These are phyloP conservation scores for Puccinia coronata DNA, from an alignment of 1,284 basidiomycete genomes.

Conservation along the genomic window DNA sequence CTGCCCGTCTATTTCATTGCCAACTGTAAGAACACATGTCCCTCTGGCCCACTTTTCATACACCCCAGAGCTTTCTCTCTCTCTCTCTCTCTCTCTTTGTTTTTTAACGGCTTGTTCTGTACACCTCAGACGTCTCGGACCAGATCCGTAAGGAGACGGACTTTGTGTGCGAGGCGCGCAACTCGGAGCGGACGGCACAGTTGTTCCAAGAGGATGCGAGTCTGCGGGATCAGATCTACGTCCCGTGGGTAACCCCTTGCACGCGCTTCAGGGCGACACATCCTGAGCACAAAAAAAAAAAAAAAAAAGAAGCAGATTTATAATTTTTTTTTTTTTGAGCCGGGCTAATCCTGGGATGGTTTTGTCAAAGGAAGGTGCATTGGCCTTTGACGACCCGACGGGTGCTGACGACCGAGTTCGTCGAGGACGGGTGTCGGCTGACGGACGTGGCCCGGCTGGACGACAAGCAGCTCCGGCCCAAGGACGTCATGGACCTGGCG, in stretches of 20 bases:
- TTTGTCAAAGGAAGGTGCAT: slow-evolving; percentile 21
- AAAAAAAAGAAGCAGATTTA: too few species aligned
- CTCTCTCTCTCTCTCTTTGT: background rate
- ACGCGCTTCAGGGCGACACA: too few species aligned
- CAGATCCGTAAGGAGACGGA: slow-evolving; percentile 80
- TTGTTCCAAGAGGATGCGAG: slow-evolving; percentile 69
- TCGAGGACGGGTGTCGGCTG: slow-evolving; percentile 16
- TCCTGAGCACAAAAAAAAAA: too few species aligned
- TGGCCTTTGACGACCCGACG: slow-evolving; percentile 30
- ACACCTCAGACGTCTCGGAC: slow-evolving; percentile 70
- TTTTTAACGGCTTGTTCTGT: too few species aligned
- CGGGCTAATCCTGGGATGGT: background rate
- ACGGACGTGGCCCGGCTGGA: slow-evolving; percentile 56
- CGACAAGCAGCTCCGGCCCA: slow-evolving; percentile 61
- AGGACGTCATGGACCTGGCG: slow-evolving; percentile 62
- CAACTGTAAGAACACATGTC: slow-evolving; percentile 64
- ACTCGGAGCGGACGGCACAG: slow-evolving; percentile 67
- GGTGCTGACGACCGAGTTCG: slow-evolving; percentile 31
- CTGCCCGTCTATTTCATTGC: slow-evolving; percentile 74
- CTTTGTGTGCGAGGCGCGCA: slow-evolving; percentile 72
- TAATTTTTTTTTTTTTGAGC: too few species aligned
- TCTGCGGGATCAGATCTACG: slow-evolving; percentile 71
- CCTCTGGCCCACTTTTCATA: too few species aligned
- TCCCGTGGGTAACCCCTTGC: too few species aligned
- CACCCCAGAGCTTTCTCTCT: background rate